A percentile compares a stretch with the other conserved stretches of the same genome.
phyloP scores from a whole-genome alignment of 2,329 filamentous ascomycete genomes.

The Alternaria sp. region DNA sequence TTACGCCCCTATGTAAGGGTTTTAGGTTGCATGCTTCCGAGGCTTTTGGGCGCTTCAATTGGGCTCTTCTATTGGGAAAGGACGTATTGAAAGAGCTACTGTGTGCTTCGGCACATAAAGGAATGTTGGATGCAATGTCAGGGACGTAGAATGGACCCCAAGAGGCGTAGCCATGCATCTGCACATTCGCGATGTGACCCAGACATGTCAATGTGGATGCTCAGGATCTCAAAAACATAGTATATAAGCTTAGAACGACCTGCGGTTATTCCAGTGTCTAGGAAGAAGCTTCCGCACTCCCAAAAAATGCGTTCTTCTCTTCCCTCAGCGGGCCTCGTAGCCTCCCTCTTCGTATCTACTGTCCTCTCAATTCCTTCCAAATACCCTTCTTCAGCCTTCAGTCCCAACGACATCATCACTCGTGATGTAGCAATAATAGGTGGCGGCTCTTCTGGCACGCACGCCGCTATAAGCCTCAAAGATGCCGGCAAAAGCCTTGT shows the following conservation, averaged over 20 bases:
- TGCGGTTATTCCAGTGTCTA: background rate
- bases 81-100: background rate
- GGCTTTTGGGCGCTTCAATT: background rate
- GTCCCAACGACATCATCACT: conserved; percentile 2
- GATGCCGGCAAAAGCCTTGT: conserved; percentile 50
- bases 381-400: background rate
- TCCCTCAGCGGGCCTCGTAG: background rate
- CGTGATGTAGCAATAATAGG: conserved; percentile 53
- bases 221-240: background rate
- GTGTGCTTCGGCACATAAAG: background rate
- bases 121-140: background rate
- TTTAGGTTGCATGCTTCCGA: background rate
- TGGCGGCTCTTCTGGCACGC: conserved; percentile 53
- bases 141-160: no score
- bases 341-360: background rate
- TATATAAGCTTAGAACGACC: background rate
- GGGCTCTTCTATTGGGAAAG: background rate
- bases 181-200: background rate
- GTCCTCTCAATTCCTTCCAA: background rate
- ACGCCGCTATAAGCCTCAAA: conserved; percentile 52
- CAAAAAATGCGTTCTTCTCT: background rate
- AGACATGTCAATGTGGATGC: background rate
- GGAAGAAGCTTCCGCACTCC: background rate
- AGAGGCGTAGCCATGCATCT: background rate
- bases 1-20: background rate